Conservation (phyloP, 2,329 filamentous ascomycete genomes). For the Fonsecaea pedrosoi region DNA sequence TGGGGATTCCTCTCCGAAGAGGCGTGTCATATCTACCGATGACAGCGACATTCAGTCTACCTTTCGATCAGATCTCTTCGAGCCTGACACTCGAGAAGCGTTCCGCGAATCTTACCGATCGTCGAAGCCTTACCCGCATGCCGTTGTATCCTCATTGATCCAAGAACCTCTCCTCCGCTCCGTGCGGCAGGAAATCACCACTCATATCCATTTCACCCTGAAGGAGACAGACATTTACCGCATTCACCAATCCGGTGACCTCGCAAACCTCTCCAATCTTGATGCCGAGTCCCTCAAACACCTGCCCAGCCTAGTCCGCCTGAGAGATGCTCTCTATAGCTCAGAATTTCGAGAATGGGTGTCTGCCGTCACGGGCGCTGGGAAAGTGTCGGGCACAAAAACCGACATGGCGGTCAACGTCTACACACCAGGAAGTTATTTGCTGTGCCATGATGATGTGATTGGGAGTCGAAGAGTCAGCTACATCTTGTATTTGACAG, state of each 20-base stretch:
- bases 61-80: conserved; percentile 55
- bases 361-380: conserved; percentile 82
- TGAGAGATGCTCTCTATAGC: conserved; percentile 96
- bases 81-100: conserved; percentile 48
- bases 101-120: conserved; percentile 53
- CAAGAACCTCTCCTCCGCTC: conserved; percentile 80
- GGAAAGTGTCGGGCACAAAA: conserved; percentile 87
- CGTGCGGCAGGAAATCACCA: conserved; percentile 86
- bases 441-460: conserved; percentile 97
- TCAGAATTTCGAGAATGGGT: conserved; percentile 87
- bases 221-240: conserved; percentile 99
- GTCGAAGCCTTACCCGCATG: conserved; percentile 77
- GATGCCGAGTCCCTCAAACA: conserved; percentile 84
- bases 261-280: conserved; percentile 94
- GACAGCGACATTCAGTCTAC: conserved; percentile 44
- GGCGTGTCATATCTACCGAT: conserved; percentile 28
- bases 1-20: conserved; percentile 32
- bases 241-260: conserved; percentile 96
- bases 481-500: conserved; percentile 95
- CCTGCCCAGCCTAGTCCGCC: conserved; percentile 83
- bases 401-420: conserved; percentile 99
- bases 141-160: conserved; percentile 83
- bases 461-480: conserved; percentile 96
- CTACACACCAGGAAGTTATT: conserved; percentile 93
- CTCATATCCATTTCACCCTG: conserved; percentile 92